phyloP scores from a whole-genome alignment of 164 flowering plant genomes.

The Tetrastigma voinierianum region DNA sequence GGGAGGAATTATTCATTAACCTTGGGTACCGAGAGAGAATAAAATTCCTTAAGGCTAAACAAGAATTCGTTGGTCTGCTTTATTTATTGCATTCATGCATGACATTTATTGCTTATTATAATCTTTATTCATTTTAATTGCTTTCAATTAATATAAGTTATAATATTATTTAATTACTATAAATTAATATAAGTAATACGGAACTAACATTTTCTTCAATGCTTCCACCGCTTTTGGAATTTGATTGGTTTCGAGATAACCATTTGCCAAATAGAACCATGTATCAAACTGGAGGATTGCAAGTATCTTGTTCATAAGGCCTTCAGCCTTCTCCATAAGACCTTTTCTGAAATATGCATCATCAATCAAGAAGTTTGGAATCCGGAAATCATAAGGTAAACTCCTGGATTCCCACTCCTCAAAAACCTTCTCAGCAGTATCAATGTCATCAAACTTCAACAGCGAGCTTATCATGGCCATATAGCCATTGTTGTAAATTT shows the following conservation, averaged over 20 bases:
- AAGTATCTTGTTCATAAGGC: slow-evolving; percentile 18
- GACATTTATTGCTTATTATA: too few relatives aligned
- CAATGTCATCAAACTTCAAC: slow-evolving; percentile 41
- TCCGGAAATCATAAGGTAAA: slow-evolving; percentile 27
- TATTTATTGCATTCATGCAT: too few relatives aligned
- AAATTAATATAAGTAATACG: too few relatives aligned
- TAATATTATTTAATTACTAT: too few relatives aligned
- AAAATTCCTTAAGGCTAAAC: too few relatives aligned
- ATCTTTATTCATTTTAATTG: too few relatives aligned
- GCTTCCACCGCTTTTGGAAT: slow-evolving; percentile 41
- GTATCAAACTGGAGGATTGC: slow-evolving; percentile 21
- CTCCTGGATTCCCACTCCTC: slow-evolving; percentile 40
- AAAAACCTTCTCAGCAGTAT: slow-evolving; percentile 39
- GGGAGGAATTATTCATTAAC: too few relatives aligned
- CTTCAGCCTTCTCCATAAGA: slow-evolving; percentile 42
- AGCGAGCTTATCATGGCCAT: slow-evolving; percentile 34
- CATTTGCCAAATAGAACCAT: slow-evolving; percentile 39
- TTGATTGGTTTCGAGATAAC: slow-evolving; percentile 23
- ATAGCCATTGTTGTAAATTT: slow-evolving; percentile 29
- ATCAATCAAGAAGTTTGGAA: slow-evolving; percentile 38
- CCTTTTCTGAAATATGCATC: slow-evolving; percentile 39
- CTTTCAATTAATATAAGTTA: too few relatives aligned
- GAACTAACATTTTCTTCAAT: too few relatives aligned
- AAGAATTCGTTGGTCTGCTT: too few relatives aligned
- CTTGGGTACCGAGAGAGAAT: too few relatives aligned